These are phyloP conservation scores for Bidens hawaiensis DNA, from an alignment of 140 eudicot species.

Conservation along the genomic window DNA sequence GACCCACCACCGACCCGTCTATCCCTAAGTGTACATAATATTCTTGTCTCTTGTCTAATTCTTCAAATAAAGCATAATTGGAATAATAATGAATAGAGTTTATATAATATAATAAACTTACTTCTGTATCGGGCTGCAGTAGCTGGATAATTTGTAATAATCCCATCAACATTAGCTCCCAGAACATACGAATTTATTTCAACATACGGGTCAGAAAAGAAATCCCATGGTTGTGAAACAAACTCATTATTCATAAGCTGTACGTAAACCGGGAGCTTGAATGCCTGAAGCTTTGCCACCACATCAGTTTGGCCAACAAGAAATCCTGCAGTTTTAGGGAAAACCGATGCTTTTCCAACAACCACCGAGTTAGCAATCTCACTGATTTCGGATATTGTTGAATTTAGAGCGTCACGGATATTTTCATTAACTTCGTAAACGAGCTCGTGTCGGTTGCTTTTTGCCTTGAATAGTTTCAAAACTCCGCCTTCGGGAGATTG, in stretches of 20 bases:
- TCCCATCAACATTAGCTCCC: constrained; percentile 47
- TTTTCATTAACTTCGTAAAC: too few relatives aligned
- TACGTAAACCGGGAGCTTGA: constrained; percentile 58
- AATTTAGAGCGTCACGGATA: constrained; percentile 43
- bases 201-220: constrained; percentile 69
- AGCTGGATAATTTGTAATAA: constrained; percentile 74
- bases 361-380: constrained; percentile 64
- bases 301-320: constrained; percentile 46
- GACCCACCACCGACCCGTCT: not conserved
- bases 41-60: not conserved
- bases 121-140: constrained; percentile 73
- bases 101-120: constrained; percentile 30
- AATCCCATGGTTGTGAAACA: constrained; percentile 73
- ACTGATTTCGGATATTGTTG: constrained; percentile 50
- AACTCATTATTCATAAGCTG: constrained; percentile 69
- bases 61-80: not conserved
- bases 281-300: constrained; percentile 56
- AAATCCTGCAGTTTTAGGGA: constrained; percentile 34
- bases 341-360: constrained; percentile 56
- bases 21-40: not conserved
- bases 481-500: constrained; percentile 62
- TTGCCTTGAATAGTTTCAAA: constrained; percentile 40
- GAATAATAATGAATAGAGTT: not conserved
- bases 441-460: constrained; percentile 31
- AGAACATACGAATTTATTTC: constrained; percentile 45